Evolutionary conservation across 2,329 filamentous ascomycete species (phyloP).

Genomic region (Cladophialophora exuberans): DNA sequence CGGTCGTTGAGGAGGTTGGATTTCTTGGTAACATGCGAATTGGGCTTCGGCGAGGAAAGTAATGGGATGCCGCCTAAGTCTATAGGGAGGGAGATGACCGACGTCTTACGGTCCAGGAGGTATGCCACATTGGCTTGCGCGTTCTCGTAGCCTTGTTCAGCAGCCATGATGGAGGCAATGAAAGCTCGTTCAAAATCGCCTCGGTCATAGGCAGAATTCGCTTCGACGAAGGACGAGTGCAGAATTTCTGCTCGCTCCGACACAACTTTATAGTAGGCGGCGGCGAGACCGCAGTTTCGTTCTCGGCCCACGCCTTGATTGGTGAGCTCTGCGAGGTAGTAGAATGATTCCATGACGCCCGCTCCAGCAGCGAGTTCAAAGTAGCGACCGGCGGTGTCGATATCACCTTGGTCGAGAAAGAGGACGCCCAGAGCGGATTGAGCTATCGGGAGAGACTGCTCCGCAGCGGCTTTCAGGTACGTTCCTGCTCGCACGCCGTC

Average conservation of each 20-base stretch:
- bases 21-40: conserved; percentile 34
- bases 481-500: conserved; percentile 74
- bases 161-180: conserved; percentile 80
- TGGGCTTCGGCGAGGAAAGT: conserved; percentile 48
- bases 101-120: conserved; percentile 75
- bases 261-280: conserved; percentile 81
- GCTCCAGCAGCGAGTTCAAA: conserved; percentile 85
- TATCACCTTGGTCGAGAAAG: conserved; percentile 85
- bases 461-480: conserved; percentile 76
- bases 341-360: conserved; percentile 84
- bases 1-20: conserved; percentile 59
- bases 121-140: conserved; percentile 90
- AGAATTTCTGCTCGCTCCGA: conserved; percentile 73
- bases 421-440: conserved; percentile 82
- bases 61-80: conserved; percentile 50
- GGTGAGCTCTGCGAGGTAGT: conserved; percentile 87
- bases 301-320: conserved; percentile 80
- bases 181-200: conserved; percentile 81
- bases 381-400: conserved; percentile 78
- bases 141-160: conserved; percentile 88
- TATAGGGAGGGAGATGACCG: conserved; percentile 59
- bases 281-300: conserved; percentile 74
- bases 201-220: conserved; percentile 77
- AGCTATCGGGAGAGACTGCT: conserved; percentile 77
- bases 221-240: conserved; percentile 78